phyloP scores from a whole-genome alignment of 2,329 filamentous ascomycete species.

The Penicillium sp. region DNA sequence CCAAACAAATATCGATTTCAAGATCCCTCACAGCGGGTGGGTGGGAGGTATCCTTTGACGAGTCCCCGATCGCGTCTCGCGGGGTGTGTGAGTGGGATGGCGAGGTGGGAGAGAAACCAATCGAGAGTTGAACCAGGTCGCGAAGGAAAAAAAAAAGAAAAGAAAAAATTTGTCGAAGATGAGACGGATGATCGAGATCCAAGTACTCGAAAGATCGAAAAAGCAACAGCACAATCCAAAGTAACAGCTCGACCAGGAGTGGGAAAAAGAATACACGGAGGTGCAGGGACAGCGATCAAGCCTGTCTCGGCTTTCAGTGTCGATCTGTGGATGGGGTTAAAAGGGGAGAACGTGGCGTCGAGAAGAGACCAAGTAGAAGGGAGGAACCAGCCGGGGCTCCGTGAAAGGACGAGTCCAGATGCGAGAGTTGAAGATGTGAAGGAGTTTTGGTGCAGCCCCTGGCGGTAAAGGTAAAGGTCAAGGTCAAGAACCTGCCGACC shows the following conservation, averaged over 20 bases:
- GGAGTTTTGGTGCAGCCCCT: slow-evolving; percentile 15
- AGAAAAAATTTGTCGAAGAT: no score
- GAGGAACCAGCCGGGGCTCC: slow-evolving; percentile 23
- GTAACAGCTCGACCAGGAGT: slow-evolving; percentile 11
- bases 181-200: background rate
- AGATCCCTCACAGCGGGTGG: background rate
- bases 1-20: background rate
- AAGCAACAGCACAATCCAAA: background rate
- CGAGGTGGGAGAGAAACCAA: no score
- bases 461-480: slow-evolving; percentile 24
- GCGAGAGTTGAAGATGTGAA: slow-evolving; percentile 7
- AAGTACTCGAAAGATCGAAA: background rate
- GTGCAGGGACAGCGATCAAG: slow-evolving; percentile 4
- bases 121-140: no score
- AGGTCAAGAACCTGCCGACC: slow-evolving; percentile 16
- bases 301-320: background rate
- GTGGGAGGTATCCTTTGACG: no score
- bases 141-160: no score
- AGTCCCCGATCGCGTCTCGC: no score
- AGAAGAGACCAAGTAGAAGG: slow-evolving; percentile 1
- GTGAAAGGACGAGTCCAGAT: slow-evolving; percentile 13
- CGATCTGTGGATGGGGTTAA: slow-evolving; percentile 4
- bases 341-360: slow-evolving; percentile 7
- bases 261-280: slow-evolving; percentile 6
- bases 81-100: no score